Evolutionary conservation across 306 rosid genomes (phyloP).

Genomic region (Adenanthera pavonina): DNA sequence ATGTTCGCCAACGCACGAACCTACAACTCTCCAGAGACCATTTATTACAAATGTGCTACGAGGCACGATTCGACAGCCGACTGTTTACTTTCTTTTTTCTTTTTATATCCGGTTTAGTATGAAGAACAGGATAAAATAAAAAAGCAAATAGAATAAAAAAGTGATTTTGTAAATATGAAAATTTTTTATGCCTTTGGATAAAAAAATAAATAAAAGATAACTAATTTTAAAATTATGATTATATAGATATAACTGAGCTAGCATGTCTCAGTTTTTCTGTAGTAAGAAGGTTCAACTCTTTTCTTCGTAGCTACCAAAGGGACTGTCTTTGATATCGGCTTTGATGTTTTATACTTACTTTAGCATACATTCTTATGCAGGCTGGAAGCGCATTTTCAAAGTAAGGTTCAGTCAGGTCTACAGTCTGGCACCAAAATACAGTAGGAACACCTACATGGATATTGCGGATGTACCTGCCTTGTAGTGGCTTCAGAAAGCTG

Average conservation of each 20-base stretch:
- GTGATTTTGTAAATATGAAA: too few species aligned
- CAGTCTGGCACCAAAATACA: constrained; percentile 74
- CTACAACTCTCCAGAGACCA: constrained; percentile 92
- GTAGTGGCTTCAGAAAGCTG: neutral
- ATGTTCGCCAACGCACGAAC: constrained; percentile 92
- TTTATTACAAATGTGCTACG: constrained; percentile 84
- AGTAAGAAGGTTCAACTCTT: too few species aligned
- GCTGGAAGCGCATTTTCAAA: constrained; percentile 75
- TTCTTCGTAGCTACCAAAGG: too few species aligned
- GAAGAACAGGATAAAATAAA: neutral
- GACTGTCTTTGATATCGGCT: neutral
- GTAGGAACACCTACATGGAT: constrained; percentile 31
- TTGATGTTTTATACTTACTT: neutral
- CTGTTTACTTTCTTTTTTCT: neutral
- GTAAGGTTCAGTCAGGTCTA: constrained; percentile 74
- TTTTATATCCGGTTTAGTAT: neutral
- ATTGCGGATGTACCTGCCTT: neutral
- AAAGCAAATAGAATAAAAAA: too few species aligned
- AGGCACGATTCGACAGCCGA: constrained; percentile 50
- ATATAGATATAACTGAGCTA: neutral
- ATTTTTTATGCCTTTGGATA: too few species aligned
- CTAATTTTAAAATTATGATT: neutral
- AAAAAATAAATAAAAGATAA: neutral
- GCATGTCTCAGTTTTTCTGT: too few species aligned
- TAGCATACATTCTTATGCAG: constrained; percentile 44